Conservation (phyloP, 2,329 filamentous ascomycete genomes). For the Fusarium pseudocircinatum region DNA sequence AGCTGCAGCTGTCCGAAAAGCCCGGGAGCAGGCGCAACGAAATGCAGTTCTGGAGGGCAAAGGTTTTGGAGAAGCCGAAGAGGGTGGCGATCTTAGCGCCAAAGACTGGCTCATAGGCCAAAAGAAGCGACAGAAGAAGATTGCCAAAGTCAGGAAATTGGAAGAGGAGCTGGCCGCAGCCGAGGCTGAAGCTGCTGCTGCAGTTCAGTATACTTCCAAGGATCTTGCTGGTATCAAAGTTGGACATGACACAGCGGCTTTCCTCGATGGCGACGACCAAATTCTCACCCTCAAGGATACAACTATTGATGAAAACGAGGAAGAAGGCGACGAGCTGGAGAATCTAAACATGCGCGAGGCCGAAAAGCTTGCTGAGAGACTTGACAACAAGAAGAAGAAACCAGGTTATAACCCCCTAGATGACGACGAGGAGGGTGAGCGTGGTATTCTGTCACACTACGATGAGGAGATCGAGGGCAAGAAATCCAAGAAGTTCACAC, state of each 20-base stretch:
- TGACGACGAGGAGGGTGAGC: constrained; percentile 71
- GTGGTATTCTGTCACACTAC: constrained; percentile 84
- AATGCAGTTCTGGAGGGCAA: constrained; percentile 81
- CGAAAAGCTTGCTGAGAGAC: constrained; percentile 77
- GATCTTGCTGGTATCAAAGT: constrained; percentile 93
- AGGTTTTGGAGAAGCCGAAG: constrained; percentile 80
- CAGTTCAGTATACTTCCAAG: constrained; percentile 78
- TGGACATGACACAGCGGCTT: constrained; percentile 83
- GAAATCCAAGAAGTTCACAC: constrained; percentile 85
- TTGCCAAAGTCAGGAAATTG: constrained; percentile 76
- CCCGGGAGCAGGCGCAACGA: constrained; percentile 83
- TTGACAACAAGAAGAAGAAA: constrained; percentile 90
- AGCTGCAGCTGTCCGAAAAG: constrained; percentile 85
- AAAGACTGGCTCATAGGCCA: constrained; percentile 87
- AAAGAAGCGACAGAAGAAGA: constrained; percentile 94
- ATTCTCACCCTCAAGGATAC: constrained; percentile 95
- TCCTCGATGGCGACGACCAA: constrained; percentile 86
- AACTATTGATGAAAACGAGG: constrained; percentile 83
- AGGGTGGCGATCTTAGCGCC: constrained; percentile 75
- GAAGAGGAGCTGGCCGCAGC: constrained; percentile 83
- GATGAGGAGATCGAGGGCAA: constrained; percentile 95
- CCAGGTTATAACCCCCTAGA: constrained; percentile 88
- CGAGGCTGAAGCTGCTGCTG: constrained; percentile 72
- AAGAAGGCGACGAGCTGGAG: constrained; percentile 90
- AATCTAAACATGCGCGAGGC: constrained; percentile 76